These are phyloP conservation scores for Atkinsonella hypoxylon DNA, from an alignment of 2,329 filamentous ascomycete species.

Conservation along the genomic window DNA sequence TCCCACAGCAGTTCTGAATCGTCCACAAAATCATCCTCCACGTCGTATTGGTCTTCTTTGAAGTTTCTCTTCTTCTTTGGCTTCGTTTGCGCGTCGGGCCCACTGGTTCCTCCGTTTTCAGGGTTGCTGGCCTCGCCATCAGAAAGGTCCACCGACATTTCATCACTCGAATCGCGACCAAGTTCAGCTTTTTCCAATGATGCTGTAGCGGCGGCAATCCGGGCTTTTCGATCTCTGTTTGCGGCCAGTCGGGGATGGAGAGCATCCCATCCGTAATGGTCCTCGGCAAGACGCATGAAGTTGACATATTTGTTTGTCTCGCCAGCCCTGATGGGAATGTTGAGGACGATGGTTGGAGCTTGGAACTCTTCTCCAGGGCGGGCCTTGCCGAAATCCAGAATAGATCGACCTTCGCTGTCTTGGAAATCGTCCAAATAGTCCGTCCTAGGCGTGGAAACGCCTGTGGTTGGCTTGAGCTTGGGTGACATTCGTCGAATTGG, in stretches of 20 bases:
- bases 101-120: conserved; percentile 60
- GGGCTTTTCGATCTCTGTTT: conserved; percentile 73
- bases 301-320: conserved; percentile 87
- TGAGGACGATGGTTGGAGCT: conserved; percentile 70
- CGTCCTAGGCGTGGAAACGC: conserved; percentile 35
- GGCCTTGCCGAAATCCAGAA: conserved; percentile 49
- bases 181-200: conserved; percentile 68
- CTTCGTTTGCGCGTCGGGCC: conserved; percentile 49
- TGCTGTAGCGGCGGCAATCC: conserved; percentile 79
- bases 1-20: conserved; percentile 94
- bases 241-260: conserved; percentile 84
- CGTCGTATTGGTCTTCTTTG: conserved; percentile 74
- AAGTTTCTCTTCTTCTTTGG: conserved; percentile 71
- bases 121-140: conserved; percentile 71
- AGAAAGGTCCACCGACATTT: conserved; percentile 71
- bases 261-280: conserved; percentile 88
- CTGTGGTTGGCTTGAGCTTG: conserved; percentile 32
- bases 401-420: conserved; percentile 38
- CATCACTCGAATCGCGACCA: conserved; percentile 58
- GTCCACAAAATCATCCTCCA: conserved; percentile 76
- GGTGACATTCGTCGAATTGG: conserved; percentile 34
- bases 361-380: conserved; percentile 45
- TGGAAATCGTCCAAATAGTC: conserved; percentile 35
- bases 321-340: conserved; percentile 62
- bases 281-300: conserved; percentile 86